These are phyloP conservation scores for Speleostelium caveatum DNA, from an alignment of 78 protist genomes.

Conservation along the genomic window DNA sequence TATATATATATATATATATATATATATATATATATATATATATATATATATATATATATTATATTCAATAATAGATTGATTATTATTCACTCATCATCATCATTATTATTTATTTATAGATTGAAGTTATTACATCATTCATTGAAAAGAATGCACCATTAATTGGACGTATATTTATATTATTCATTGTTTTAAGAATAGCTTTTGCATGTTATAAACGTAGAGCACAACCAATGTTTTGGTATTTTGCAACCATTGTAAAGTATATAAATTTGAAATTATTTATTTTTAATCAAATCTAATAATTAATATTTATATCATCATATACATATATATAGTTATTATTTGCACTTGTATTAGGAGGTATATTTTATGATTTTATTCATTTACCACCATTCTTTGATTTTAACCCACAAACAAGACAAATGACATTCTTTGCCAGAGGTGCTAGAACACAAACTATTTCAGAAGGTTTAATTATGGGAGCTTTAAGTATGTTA, in stretches of 20 bases:
- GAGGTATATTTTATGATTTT: slow-evolving; percentile 55
- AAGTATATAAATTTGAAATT: neutral
- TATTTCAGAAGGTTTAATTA: slow-evolving; percentile 50
- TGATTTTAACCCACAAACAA: slow-evolving; percentile 14
- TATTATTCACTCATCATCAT: neutral
- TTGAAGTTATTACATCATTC: slow-evolving; percentile 31
- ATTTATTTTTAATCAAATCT: neutral
- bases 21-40: neutral
- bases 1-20: neutral
- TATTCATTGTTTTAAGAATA: slow-evolving; percentile 18
- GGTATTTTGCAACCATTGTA: slow-evolving; percentile 46
- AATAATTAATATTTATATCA: neutral
- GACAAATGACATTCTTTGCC: slow-evolving; percentile 3
- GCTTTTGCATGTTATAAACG: neutral
- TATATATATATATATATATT: neutral
- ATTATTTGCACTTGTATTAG: slow-evolving; percentile 26
- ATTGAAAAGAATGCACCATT: slow-evolving; percentile 13
- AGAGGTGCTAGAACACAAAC: slow-evolving; percentile 64
- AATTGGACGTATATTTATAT: neutral
- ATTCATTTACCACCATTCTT: slow-evolving; percentile 55
- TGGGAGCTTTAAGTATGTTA: slow-evolving; percentile 44
- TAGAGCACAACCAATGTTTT: slow-evolving; percentile 16
- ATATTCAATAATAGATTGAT: neutral
- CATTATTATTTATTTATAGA: neutral
- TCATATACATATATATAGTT: slow-evolving; percentile 20